These are phyloP conservation scores for Viola odorata DNA, from an alignment of 345 rosid genomes.

Conservation along the genomic window DNA sequence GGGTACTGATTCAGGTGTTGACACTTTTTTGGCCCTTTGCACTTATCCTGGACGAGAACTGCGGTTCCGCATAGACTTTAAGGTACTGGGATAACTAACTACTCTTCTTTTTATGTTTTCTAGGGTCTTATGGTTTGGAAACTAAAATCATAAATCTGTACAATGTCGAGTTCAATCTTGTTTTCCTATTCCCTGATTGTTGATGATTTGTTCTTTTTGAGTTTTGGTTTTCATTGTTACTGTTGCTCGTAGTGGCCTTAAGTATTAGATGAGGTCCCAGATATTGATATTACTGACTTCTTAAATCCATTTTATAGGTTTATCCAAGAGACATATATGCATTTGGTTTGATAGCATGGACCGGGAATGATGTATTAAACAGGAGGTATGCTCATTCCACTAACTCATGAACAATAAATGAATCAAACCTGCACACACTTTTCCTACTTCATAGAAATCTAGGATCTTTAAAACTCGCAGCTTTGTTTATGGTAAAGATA, in stretches of 20 bases:
- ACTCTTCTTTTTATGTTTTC: neutral
- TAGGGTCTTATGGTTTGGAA: neutral
- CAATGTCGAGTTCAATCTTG: neutral
- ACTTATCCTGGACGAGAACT: slow-evolving; percentile 82
- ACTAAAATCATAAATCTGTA: neutral
- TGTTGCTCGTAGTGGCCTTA: neutral
- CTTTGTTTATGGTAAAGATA: neutral
- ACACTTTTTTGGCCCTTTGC: slow-evolving; percentile 87
- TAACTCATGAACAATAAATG: neutral
- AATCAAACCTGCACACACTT: neutral
- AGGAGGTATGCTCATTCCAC: slow-evolving; percentile 46
- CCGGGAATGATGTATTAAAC: slow-evolving; percentile 90
- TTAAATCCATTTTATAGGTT: slow-evolving; percentile 37
- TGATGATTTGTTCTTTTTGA: neutral
- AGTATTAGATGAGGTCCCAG: neutral
- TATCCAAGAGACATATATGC: slow-evolving; percentile 87
- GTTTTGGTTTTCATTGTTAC: neutral
- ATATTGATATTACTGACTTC: neutral
- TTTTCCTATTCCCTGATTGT: neutral
- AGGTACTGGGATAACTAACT: slow-evolving; percentile 40
- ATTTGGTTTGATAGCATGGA: slow-evolving; percentile 92
- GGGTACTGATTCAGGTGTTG: slow-evolving; percentile 90
- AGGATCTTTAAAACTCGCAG: neutral
- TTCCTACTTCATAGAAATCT: neutral
- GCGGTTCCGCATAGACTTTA: slow-evolving; percentile 77